These are phyloP conservation scores for Phytophthora palmivora DNA, from an alignment of 352 stramenopile species.

Conservation along the genomic window DNA sequence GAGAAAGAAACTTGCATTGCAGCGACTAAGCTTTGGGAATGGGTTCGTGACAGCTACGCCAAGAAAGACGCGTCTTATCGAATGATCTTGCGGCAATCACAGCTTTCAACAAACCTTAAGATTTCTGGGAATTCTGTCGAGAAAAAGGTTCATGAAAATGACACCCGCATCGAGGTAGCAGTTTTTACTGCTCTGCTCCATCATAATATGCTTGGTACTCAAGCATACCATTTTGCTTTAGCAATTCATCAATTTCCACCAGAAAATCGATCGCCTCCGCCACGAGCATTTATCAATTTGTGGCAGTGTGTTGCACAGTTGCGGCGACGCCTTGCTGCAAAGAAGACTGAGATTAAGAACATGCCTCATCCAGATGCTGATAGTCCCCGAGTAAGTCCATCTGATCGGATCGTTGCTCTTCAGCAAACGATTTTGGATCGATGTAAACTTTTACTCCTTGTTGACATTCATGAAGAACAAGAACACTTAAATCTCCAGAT, in stretches of 20 bases:
- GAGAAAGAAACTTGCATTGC: neutral
- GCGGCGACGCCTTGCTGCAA: constrained; percentile 41
- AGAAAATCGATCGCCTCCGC: constrained; percentile 14
- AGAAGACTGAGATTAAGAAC: constrained; percentile 59
- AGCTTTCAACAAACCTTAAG: constrained; percentile 30
- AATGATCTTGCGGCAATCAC: constrained; percentile 63
- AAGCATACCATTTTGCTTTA: constrained; percentile 46
- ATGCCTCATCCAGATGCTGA: neutral
- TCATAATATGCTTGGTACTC: constrained; percentile 43
- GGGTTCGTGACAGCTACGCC: constrained; percentile 57
- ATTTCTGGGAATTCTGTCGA: constrained; percentile 11
- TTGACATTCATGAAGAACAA: constrained; percentile 40
- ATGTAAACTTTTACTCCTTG: constrained; percentile 48
- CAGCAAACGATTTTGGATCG: constrained; percentile 48
- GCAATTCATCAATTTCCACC: neutral
- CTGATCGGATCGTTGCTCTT: constrained; percentile 27
- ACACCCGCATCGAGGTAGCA: constrained; percentile 52
- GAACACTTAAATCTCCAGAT: constrained; percentile 36
- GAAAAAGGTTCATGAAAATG: constrained; percentile 33
- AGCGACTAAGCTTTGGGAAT: constrained; percentile 49
- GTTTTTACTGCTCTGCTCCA: constrained; percentile 69
- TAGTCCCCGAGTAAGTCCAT: neutral
- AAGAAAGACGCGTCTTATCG: constrained; percentile 68
- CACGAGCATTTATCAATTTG: constrained; percentile 35
- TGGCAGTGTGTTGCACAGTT: constrained; percentile 71